Conservation (phyloP, 768 basidiomycete genomes). For the Calocera cornea region DNA sequence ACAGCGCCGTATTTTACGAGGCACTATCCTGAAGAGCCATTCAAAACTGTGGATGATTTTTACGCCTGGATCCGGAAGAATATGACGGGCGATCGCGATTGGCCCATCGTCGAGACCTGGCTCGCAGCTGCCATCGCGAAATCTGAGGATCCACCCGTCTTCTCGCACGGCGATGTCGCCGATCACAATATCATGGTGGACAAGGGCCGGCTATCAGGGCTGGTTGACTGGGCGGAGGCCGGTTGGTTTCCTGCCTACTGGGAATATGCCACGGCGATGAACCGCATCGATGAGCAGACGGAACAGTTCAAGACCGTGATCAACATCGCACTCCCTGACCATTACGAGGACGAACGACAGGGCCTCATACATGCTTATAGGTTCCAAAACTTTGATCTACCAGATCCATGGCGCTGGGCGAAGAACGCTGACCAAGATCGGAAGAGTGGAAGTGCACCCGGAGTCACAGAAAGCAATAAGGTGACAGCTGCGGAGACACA, state of each 20-base stretch:
- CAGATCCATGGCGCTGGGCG: too few relatives aligned
- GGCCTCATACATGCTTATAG: not conserved
- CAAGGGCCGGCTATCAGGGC: constrained; percentile 16
- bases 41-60: too few relatives aligned
- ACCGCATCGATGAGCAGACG: not conserved
- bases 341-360: not conserved
- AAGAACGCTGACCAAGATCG: too few relatives aligned
- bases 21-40: too few relatives aligned
- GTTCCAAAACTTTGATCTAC: not conserved
- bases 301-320: not conserved
- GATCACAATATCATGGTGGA: constrained; percentile 17
- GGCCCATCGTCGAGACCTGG: not conserved
- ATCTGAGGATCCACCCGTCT: constrained; percentile 3
- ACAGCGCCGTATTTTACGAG: not conserved
- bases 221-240: constrained; percentile 20
- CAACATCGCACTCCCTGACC: not conserved
- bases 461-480: too few relatives aligned
- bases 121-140: not conserved
- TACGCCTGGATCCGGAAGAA: not conserved
- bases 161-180: constrained; percentile 17
- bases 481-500: too few relatives aligned
- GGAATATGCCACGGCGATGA: constrained; percentile 9
- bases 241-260: constrained; percentile 19
- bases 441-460: too few relatives aligned
- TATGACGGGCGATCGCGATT: not conserved